Base-by-base conservation (phyloP, 495 filamentous ascomycete species). In the Tuber microsphaerosporum region DNA sequence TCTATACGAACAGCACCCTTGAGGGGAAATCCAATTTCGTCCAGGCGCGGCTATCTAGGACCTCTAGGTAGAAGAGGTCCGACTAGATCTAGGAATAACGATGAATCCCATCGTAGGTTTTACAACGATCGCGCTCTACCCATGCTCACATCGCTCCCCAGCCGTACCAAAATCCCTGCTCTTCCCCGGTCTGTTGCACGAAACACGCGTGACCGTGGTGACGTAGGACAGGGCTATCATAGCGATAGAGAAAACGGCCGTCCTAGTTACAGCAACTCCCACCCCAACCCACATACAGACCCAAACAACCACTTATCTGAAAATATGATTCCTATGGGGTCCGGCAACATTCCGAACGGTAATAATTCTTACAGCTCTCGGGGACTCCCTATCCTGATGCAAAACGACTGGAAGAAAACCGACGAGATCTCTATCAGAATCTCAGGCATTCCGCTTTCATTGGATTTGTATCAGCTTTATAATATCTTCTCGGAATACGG, bases 401-500 rank as follows among this genome's bases (percentile, higher is more conserved):
- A 34, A 19, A 65, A 17, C 26, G 5, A 34, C 56, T 65, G 26
- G 56, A 34, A 19, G 26, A 17, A 16, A 34, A 16, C 56, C 56
- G 56, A 65, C 14, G 56, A 65, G 26, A 65, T 16, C 10, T 65
- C 56, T 34, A 65, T 65, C 56, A 34, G 2, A 34, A 34, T 65
- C 56, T 65, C 56, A 31, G 31, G 31, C 26, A 65, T 65, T 10
- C 56, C 56, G 5, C 56, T 65, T 34, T 31, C 56, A 31, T 65
- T 65, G 16, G 26, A 65, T 65, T 65, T 65, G 26, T 34, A 65
- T 31, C 16, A 65, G 2, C 56, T 65, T 19, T 83, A 80, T 75
- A 70, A 51, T 20, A 72, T 73, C 10, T 83, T 85, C 69, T 20
- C 56, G 19, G 19, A 76, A 6, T 75, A 83, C 70, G 84, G 84